Percentiles rank a stretch among this genome's conserved stretches.
Conservation (phyloP, 441 rosid genomes). For the Pelargonium fulgidum region DNA sequence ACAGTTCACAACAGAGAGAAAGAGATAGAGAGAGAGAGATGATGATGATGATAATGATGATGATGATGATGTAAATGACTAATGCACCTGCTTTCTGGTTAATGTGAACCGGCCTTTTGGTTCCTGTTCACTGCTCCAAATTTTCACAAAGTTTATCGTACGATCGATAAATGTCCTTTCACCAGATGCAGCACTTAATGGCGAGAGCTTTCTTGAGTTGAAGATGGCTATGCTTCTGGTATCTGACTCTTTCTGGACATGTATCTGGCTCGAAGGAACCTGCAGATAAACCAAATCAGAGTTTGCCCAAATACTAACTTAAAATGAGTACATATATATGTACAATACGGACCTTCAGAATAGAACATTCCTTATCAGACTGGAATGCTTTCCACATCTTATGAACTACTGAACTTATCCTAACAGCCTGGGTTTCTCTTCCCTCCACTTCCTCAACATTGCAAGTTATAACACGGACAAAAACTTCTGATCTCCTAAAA, state of each 20-base stretch:
- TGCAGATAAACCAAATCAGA: slow-evolving; percentile 21
- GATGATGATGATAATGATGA: no score
- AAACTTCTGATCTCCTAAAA: slow-evolving; percentile 74
- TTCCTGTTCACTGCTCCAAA: slow-evolving; percentile 91
- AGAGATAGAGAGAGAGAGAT: no score
- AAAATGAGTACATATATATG: neutral
- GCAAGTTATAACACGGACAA: slow-evolving; percentile 87
- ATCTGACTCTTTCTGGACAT: slow-evolving; percentile 40
- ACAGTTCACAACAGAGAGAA: no score
- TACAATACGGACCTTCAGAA: slow-evolving; percentile 52
- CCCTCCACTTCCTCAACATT: slow-evolving; percentile 49
- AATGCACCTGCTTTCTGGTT: slow-evolving; percentile 74
- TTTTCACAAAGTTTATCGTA: slow-evolving; percentile 63
- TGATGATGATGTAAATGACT: slow-evolving; percentile 4
- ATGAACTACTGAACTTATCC: slow-evolving; percentile 68
- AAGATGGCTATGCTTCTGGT: slow-evolving; percentile 42
- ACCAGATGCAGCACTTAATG: slow-evolving; percentile 46
- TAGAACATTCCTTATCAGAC: slow-evolving; percentile 47
- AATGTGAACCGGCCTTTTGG: slow-evolving; percentile 66
- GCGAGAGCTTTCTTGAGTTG: slow-evolving; percentile 57
- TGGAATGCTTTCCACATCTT: slow-evolving; percentile 84
- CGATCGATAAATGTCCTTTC: slow-evolving; percentile 65
- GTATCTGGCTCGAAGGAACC: slow-evolving; percentile 95
- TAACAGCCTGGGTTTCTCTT: slow-evolving; percentile 67
- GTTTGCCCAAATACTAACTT: neutral